phyloP scores from a whole-genome alignment of 116 monocot species.

The Dioscorea cayenensis region DNA sequence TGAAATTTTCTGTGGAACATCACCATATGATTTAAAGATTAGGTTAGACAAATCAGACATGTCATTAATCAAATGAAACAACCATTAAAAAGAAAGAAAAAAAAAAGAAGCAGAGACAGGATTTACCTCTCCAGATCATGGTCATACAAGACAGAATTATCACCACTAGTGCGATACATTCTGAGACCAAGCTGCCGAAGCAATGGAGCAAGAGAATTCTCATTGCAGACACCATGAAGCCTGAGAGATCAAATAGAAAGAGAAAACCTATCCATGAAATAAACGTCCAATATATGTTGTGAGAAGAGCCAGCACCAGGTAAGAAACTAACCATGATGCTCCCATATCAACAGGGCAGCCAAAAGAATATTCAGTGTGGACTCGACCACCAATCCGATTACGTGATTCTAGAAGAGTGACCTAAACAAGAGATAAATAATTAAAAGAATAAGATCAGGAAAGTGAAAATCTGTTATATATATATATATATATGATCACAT shows the following conservation, averaged over 20 bases:
- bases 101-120: background rate
- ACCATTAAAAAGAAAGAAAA: no score
- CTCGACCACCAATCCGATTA: conserved; percentile 77
- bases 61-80: background rate
- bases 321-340: conserved; percentile 58
- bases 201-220: conserved; percentile 78
- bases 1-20: no score
- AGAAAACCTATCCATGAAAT: conserved; percentile 1
- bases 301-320: background rate
- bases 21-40: no score
- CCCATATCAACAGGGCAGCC: conserved; percentile 92
- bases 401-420: conserved; percentile 79
- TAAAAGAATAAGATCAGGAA: background rate
- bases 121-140: conserved; percentile 86
- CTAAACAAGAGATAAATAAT: conserved; percentile 15
- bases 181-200: conserved; percentile 62
- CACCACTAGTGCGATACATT: conserved; percentile 88
- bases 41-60: background rate
- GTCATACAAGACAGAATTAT: conserved; percentile 81
- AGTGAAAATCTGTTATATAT: background rate
- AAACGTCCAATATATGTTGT: background rate
- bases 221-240: conserved; percentile 91
- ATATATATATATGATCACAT: background rate
- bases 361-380: conserved; percentile 82
- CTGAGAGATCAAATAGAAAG: conserved; percentile 25